Evolutionary conservation across 2,329 filamentous ascomycete species (phyloP), one percentile per base, ranked within the genome.

Genomic region (Epichloe uncinata): DNA sequence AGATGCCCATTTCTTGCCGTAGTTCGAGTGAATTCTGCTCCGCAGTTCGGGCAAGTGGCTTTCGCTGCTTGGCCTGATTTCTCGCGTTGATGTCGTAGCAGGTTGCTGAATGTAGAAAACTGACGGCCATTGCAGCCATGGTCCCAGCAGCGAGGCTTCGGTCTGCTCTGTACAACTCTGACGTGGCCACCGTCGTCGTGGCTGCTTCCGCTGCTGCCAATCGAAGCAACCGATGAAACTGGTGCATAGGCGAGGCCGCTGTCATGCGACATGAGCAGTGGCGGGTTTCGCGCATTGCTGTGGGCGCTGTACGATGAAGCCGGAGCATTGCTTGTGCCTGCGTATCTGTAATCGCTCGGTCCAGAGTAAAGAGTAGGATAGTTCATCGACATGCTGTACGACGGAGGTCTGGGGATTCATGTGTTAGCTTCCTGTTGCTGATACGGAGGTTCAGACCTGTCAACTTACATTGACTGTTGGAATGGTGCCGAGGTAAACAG

Each of bases 101-200:
- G 77, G 63, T 96, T 96, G 77, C 89, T 95, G 64, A 96, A 96
- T 3, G 91, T 96, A 16, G 88, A 95, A 63, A 97, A 97, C 61
- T 95, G 87, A 33, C 90, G 82, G 18, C 91, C 91, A 60, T 96
- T 95, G 73, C 91, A 97, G 11, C 90, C 91, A 62, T 97, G 91
- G 53, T 96, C 91, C 87, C 87, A 97, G 67, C 91, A 96, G 64
- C 95, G 88, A 43, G 90, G 89, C 69, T 95, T 95, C n/a, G 88
- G 88, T 56, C 86, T 78, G 58, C 81, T 82, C 64, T 85, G 84
- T 16, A 89, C 75, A 15, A 89, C 79, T 52, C 85, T 76, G 38
- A 87, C 81, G 56, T 80, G 71, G 42, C n/a, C n/a, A n/a, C 70
- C 63, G 37, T 66, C 64, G 54, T 71, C 67, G 54, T 69, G 65